Percentiles rank a stretch among this genome's conserved stretches.
Evolutionary conservation across 148 eudicot species (phyloP).

Genomic region (Nyssa sinensis): DNA sequence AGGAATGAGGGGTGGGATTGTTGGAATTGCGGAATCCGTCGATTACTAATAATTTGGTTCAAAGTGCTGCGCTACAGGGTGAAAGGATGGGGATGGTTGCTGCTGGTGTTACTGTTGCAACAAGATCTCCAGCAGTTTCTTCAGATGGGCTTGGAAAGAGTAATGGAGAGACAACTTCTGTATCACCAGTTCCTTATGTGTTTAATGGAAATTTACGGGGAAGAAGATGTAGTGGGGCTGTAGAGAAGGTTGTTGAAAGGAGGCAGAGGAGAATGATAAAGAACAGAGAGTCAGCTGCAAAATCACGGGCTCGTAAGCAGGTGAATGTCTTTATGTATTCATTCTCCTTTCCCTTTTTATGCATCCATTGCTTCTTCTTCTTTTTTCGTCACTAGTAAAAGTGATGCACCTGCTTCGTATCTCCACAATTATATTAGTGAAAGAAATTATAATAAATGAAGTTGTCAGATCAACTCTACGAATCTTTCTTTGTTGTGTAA

Average conservation of each 20-base stretch:
- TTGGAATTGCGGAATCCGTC: slow-evolving; percentile 46
- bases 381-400: neutral
- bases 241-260: slow-evolving; percentile 91
- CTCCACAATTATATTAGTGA: neutral
- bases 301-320: slow-evolving; percentile 97
- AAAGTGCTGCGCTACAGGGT: slow-evolving; percentile 37
- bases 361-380: neutral
- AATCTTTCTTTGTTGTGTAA: neutral
- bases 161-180: slow-evolving; percentile 73
- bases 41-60: slow-evolving; percentile 45
- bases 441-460: neutral
- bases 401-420: neutral
- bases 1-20: slow-evolving; percentile 51
- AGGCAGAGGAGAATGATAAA: slow-evolving; percentile 93
- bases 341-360: neutral
- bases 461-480: neutral
- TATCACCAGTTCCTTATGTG: slow-evolving; percentile 75
- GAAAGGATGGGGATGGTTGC: slow-evolving; percentile 62
- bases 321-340: slow-evolving; percentile 29
- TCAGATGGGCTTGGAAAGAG: slow-evolving; percentile 83
- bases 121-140: slow-evolving; percentile 70
- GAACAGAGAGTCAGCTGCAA: slow-evolving; percentile 93
- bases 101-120: slow-evolving; percentile 51
- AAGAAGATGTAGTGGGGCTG: slow-evolving; percentile 43
- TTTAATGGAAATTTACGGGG: slow-evolving; percentile 75